Base-by-base conservation (phyloP, 176 grass and related monocot genomes). In the Aechmea fasciata region DNA sequence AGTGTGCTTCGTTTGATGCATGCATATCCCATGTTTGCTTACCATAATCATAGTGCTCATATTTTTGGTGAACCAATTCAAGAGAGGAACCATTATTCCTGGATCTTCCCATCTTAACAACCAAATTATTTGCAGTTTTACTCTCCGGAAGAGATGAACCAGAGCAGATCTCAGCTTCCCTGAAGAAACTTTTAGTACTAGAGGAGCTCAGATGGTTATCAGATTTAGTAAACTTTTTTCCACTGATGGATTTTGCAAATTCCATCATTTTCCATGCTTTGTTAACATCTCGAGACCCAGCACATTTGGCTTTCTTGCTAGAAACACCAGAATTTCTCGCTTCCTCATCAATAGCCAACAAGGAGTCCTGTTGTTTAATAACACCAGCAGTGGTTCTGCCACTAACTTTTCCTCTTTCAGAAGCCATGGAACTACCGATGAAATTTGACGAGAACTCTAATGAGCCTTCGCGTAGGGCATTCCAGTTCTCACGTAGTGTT, bases 261-360 rank as follows among this genome's bases (percentile, higher is more conserved):
- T 88, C 77, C 83, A 96, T 66, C 85, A 67, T 86, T 86, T 88
- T 91, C 91, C 91, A 96, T 73, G 88, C 82, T 87, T 88, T 88
- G 50, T 8, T 66, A 15, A 75, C 69, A 85, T 85, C 65, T 23
- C 0, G 11, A 19, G 41, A 33, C 26, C 81, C 69, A 48, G 71
- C 78, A 13, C 18, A 73, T 1, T 70, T 29, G 67, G 11, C 19
- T 25, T 65, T 78, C 9, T 71, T 75, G 48, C 69, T 65, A 71
- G 22, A 59, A 49, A 70, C 25, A 11, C 13, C 48, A 28, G 73
- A 78, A 48, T 15, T 50, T 47, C 7, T 14, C 10, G 65, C 25
- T 66, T 77, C n/a, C 49, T 64, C 49, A 23, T 47, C 41, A 47
- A 50, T 17, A 12, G 19, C 29, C 22, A 19, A 59, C 59, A 47